A percentile compares a stretch with the other conserved stretches of the same genome.
phyloP scores from a whole-genome alignment of 306 rosid species.

The Medicago lupulina region DNA sequence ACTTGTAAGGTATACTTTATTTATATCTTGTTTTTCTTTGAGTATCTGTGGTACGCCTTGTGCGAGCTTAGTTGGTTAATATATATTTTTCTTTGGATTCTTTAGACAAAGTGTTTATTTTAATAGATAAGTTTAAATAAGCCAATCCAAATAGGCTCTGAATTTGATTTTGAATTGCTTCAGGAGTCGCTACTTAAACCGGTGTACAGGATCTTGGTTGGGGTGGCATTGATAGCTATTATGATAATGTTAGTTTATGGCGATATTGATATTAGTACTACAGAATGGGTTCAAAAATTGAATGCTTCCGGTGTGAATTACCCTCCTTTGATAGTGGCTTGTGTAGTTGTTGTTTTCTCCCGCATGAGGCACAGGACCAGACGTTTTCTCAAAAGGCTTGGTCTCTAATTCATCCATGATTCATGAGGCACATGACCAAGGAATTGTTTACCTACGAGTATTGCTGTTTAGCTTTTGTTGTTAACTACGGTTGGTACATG shows the following conservation, averaged over 20 bases:
- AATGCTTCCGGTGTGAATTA: conserved; percentile 63
- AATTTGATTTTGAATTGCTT: neutral
- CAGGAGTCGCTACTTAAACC: conserved; percentile 89
- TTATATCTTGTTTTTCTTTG: too few relatives aligned
- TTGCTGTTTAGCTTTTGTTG: neutral
- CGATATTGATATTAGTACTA: conserved; percentile 49
- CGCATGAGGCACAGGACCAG: conserved; percentile 87
- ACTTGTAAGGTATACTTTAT: too few relatives aligned
- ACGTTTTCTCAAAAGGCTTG: conserved; percentile 60
- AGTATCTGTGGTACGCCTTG: too few relatives aligned
- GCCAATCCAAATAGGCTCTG: too few relatives aligned
- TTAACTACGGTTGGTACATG: neutral
- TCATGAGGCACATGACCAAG: neutral
- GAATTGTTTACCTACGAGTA: neutral
- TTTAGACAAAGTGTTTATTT: too few relatives aligned
- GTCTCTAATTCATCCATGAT: conserved; percentile 57
- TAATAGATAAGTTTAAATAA: too few relatives aligned
- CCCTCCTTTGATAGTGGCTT: conserved; percentile 92
- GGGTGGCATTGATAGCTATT: conserved; percentile 67
- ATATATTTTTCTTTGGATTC: too few relatives aligned
- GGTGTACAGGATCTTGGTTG: conserved; percentile 72
- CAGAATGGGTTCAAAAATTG: conserved; percentile 66
- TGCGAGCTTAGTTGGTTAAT: too few relatives aligned
- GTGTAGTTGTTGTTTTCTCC: conserved; percentile 80
- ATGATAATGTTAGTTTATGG: conserved; percentile 60